A percentile compares a stretch with the other conserved stretches of the same genome.
Evolutionary conservation across 768 basidiomycete species (phyloP).

Genomic region (Pulveroboletus sp.): DNA sequence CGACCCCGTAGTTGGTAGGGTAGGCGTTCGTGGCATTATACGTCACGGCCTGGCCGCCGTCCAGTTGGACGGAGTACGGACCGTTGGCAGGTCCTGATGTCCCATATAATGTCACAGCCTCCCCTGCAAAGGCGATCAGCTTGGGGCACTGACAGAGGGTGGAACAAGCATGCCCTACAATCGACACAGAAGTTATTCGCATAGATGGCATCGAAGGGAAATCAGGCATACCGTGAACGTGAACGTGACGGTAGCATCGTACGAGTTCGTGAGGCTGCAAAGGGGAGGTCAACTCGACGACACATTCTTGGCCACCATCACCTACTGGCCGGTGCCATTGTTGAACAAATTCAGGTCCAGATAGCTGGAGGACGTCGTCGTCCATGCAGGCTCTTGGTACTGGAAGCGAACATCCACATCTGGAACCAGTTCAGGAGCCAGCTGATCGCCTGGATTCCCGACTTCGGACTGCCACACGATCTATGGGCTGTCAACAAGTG

Average conservation of each 20-base stretch:
- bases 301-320: not conserved
- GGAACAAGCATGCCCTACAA: constrained; percentile 19
- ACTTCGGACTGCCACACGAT: constrained; percentile 29
- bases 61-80: constrained; percentile 35
- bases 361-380: constrained; percentile 27
- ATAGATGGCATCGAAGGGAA: not conserved
- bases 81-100: constrained; percentile 36
- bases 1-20: constrained; percentile 25
- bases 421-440: constrained; percentile 23
- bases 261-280: constrained; percentile 33
- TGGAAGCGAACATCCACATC: constrained; percentile 38
- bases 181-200: constrained; percentile 1
- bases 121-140: constrained; percentile 28
- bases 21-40: constrained; percentile 18
- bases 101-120: constrained; percentile 45
- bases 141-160: not conserved
- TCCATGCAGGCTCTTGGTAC: constrained; percentile 37
- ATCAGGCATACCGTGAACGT: constrained; percentile 36
- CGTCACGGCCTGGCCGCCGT: constrained; percentile 20
- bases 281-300: constrained; percentile 1
- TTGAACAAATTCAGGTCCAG: constrained; percentile 37
- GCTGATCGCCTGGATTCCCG: constrained; percentile 11
- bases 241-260: constrained; percentile 32
- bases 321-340: constrained; percentile 42
- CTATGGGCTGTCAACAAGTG: constrained; percentile 6